Evolutionary conservation across 2,329 filamentous ascomycete genomes (phyloP), one percentile per base, ranked within the genome.

Genomic region (Whalleya microplaca): DNA sequence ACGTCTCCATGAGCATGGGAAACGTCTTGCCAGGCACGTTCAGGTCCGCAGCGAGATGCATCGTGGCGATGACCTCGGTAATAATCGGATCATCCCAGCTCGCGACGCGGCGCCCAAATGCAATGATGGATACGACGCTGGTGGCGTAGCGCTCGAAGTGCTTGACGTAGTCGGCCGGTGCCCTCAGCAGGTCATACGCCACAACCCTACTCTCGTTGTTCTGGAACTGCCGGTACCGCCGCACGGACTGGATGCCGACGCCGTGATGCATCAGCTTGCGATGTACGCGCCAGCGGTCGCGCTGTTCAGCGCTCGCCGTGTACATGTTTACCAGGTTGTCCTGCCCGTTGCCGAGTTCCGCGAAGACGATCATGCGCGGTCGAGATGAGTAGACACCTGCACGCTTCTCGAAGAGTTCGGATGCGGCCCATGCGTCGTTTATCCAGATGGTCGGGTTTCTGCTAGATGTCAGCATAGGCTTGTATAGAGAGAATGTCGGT

Each of bases 1-100:
- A 84, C 0, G 81, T 84, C 66, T 84, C 82, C 73, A 85, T 76
- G 23, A 85, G 68, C 80, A 80, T 84, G 21, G 80, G 83, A 62
- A 82, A 84, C 0, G 71, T 78, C 65, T 82, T 82, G 8, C 79
- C 79, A 0, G 80, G 76, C 45, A 81, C 79, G 61, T 80, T 81
- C 20, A 85, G 71, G 53, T 84, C 81, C 2, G 82, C 83, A 0
- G 83, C 82, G 51, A 82, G 75, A 55, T 86, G 80, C 77, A 85
- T 81, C 29, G 82, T 72, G 0, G 80, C 78, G 55, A 85, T 81
- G n/a, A 82, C 83, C 64, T 85, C 82, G 2, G 82, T 83, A 57
- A 85, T 80, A 64, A 84, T 83, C 3, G 82, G 82, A 61, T 86
- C 83, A 16, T 78, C 72, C 63, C 70, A 78, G 50, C 68, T 77